Evolutionary conservation across 371 early-diverging fungal genomes (phyloP), one percentile per base, ranked within the genome.

Genomic region (Apophysomyces trapeziformis): DNA sequence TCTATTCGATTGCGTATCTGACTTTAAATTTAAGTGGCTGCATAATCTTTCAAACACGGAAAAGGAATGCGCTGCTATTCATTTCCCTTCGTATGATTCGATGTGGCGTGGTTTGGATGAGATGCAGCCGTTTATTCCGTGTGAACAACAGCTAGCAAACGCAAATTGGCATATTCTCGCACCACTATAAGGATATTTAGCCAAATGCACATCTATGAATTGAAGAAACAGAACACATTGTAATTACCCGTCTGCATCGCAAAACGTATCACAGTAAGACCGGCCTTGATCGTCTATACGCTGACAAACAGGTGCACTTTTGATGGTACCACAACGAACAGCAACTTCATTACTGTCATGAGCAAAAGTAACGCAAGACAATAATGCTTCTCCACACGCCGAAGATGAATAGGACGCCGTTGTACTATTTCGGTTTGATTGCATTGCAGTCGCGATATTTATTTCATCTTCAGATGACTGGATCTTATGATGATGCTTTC

Each of bases 401-500:
- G 47, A 11, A 14, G 47, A 47, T 1, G 47, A 47, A 47, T 47
- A 47, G 9, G 47, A 47, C 32, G 32, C 32, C 21, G 7, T 7
- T 7, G 47, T 47, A n/a, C 11, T 7, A 16, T 47, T 47, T 47
- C 7, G 21, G 1, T 18, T 16, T 47, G 47, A 16, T 9, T 47
- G 47, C 18, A 47, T 47, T n/a, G 47, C 47, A 14, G n/a, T n/a
- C 7, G 47, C 21, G 47, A 47, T n/a, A 47, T 47, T 16, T 16
- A 47, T 47, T 16, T 47, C 47, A 16, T 47, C 47, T 16, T 14
- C 47, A 14, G 47, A n/a, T 4, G n/a, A 18, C 18, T 47, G 47
- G 2, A 47, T 18, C 18, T n/a, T 47, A 47, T 47, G 14, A 47
- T 47, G 47, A n/a, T 47, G 47, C 16, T 47, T 47, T 47, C 47